Base-by-base conservation (phyloP, 768 basidiomycete genomes). In the Boletus rubropictus region DNA sequence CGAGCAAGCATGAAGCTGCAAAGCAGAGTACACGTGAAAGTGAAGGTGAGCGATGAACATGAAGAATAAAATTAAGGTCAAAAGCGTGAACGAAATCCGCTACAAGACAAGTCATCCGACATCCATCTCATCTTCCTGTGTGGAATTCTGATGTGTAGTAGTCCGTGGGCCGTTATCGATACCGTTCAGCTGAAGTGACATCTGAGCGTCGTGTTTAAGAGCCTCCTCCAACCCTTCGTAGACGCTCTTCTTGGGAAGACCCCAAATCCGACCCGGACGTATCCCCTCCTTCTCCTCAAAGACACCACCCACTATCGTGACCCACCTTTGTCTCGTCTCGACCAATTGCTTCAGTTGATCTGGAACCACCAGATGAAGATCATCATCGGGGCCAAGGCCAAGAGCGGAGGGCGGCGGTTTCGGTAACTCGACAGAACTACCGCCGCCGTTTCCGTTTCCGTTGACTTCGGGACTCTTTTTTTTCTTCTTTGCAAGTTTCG, bases 221-320 rank as follows among this genome's bases (percentile, higher is more conserved):
- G 81, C 81, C 47, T 84, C 82, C 4, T 87, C 83, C 41, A 90
- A 66, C 18, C 84, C 92, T 42, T 77, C 75, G 63, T 79, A 97
- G 10, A 94, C 68, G 61, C 86, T 91, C 68, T 68, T 73, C 65
- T 72, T 66, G 2, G 91, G 90, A 15, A 93, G 70, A n/a, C 86
- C 89, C 70, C 77, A 87, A 58, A 87, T 81, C 54, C 82, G 69
- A 39, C 90, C 86, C 0, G 84, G 82, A 38, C 62, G 67, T 47
- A 75, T 73, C 57, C 64, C 63, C 69, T 87, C 82, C 75, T 85
- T 84, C 67, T 78, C 72, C 25, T 86, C 82, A 57, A 97, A 91
- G 49, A 86, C 74, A 6, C 69, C 68, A 8, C 89, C 90, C 5
- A 97, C 79, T 31, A 67, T 72, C 41, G 86, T 79, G 18, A 91